Evolutionary conservation across 2,329 filamentous ascomycete species (phyloP).

Genomic region (Aspergillus sp.): DNA sequence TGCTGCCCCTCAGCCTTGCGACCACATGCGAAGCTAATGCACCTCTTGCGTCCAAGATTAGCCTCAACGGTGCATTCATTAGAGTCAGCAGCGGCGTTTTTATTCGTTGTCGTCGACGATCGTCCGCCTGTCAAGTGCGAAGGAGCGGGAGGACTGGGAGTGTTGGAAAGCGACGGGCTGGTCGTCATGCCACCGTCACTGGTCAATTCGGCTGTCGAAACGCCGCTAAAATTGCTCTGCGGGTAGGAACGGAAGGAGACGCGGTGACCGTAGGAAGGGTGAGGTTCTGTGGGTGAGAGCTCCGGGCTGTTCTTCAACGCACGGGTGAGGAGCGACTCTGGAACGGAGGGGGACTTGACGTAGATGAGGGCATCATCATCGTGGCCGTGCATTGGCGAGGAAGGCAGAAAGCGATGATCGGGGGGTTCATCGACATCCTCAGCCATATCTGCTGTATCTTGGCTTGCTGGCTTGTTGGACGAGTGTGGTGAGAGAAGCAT

Average conservation of each 20-base stretch:
- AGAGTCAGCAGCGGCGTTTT: constrained; percentile 28
- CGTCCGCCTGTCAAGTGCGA: constrained; percentile 27
- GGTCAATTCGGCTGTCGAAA: constrained; percentile 86
- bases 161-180: constrained; percentile 79
- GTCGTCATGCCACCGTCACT: constrained; percentile 79
- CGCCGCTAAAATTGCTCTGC: constrained; percentile 70
- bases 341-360: constrained; percentile 42
- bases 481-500: constrained; percentile 40
- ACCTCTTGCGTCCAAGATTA: constrained; percentile 69
- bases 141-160: constrained; percentile 76
- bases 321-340: constrained; percentile 77
- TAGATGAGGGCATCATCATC: constrained; percentile 31
- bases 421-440: constrained; percentile 86
- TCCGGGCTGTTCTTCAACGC: constrained; percentile 66
- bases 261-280: constrained; percentile 36
- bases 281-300: constrained; percentile 28
- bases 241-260: constrained; percentile 51
- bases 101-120: constrained; percentile 11
- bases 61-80: constrained; percentile 55
- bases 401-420: constrained; percentile 44
- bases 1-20: constrained; percentile 48
- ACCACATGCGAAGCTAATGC: constrained; percentile 86
- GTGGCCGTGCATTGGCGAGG: constrained; percentile 20
- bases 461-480: constrained; percentile 25
- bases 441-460: constrained; percentile 56